These are phyloP conservation scores for Kwoniella sp. DNA, from an alignment of 768 basidiomycete genomes.

Conservation along the genomic window DNA sequence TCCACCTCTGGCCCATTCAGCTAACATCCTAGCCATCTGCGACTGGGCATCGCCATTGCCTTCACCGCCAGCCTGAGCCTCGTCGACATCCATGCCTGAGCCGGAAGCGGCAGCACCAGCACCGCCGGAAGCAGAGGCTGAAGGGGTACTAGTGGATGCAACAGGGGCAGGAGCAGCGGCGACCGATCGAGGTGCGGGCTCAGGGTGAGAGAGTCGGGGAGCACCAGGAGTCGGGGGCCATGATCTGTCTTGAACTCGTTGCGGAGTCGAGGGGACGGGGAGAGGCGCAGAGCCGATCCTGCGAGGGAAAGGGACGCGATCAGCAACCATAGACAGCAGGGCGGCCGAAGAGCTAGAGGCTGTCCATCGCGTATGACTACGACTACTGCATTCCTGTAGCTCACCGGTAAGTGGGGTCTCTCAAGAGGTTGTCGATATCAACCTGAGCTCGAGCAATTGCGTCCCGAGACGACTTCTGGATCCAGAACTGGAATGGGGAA, in stretches of 20 bases:
- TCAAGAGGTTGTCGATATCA: constrained; percentile 48
- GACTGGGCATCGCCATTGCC: constrained; percentile 16
- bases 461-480: constrained; percentile 41
- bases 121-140: not conserved
- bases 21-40: constrained; percentile 45
- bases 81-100: constrained; percentile 17
- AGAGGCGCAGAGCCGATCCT: constrained; percentile 30
- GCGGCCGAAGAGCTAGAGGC: not conserved
- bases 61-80: constrained; percentile 7
- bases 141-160: constrained; percentile 2
- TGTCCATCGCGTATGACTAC: constrained; percentile 1
- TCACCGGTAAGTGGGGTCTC: constrained; percentile 46
- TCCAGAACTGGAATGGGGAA: constrained; percentile 46
- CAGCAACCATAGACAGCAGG: constrained; percentile 7
- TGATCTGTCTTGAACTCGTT: constrained; percentile 24
- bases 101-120: constrained; percentile 5
- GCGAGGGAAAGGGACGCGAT: not conserved
- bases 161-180: constrained; percentile 5
- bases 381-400: constrained; percentile 6
- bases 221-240: constrained; percentile 43
- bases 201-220: constrained; percentile 30
- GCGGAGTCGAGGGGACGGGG: constrained; percentile 24
- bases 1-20: constrained; percentile 40
- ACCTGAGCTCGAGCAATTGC: constrained; percentile 34
- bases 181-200: constrained; percentile 27